Base-by-base conservation (phyloP, 768 basidiomycete species). In the Hygrocybe punicea region DNA sequence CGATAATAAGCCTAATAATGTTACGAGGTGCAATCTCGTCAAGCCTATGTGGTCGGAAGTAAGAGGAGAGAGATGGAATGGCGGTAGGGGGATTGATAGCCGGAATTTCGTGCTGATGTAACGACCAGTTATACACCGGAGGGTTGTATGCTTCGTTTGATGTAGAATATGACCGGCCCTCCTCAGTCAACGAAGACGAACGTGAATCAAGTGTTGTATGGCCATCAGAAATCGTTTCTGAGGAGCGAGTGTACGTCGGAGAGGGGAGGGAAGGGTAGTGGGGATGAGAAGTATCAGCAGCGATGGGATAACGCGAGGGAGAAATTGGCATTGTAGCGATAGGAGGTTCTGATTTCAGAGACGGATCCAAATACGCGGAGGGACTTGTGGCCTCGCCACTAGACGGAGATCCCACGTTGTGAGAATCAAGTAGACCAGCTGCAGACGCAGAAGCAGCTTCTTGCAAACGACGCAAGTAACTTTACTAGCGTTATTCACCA, bases 11-110 rank as follows among this genome's bases (percentile, higher is more conserved):
- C 39, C 84, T 82, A 48, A 94, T 85, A 5, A 86, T 88, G 57
- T 90, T 87, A 53, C 90, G 80, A 17, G 90, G 88, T 9, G 91
- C 88, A 53, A 94, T 83, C 58, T 89, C 85, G 65, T 93, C 89
- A 46, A 96, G 75, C 34, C 88, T 79, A 65, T 86, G 86, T 1
- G 86, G 81, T n/a, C 85, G 81, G 66, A 85, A 86, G 67, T 86
- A 86, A 65, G 82, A 82, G 0, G 86, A 85, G 29, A 91, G 79
- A n/a, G 88, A 83, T 14, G 84, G 83, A 39, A 81, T 71, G 16
- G 78, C 73, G 24, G 78, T 74, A 4, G 78, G 71, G 7, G 77
- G 79, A 25, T 81, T 80, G 6, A 65, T 60, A 0, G 73, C 73
- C 8, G 82, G 55, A 84, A 81, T 58, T 86, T 47, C 45, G 11